phyloP scores from a whole-genome alignment of 306 rosid species.

The Corylus americana region DNA sequence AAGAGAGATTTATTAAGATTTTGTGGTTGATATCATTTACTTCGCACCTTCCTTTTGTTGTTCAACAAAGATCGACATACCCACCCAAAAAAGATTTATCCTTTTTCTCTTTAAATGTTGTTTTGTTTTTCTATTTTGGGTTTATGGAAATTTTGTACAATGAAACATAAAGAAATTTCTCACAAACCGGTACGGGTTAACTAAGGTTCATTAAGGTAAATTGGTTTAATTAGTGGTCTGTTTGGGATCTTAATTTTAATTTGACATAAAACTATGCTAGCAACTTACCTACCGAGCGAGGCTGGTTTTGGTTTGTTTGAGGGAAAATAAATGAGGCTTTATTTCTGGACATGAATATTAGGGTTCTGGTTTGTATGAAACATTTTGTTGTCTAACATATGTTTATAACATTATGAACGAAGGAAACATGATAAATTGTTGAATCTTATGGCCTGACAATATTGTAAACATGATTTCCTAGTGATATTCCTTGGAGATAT shows the following conservation, averaged over 20 bases:
- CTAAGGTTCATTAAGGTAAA: slow-evolving; percentile 5
- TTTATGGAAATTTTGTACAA: background rate
- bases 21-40: slow-evolving; percentile 18
- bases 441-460: background rate
- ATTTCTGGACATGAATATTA: background rate
- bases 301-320: background rate
- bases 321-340: background rate
- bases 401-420: background rate
- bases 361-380: background rate
- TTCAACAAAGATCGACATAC: slow-evolving; percentile 18
- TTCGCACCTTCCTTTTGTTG: slow-evolving; percentile 18
- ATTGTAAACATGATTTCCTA: background rate
- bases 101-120: background rate
- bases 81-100: slow-evolving; percentile 7
- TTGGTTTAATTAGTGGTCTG: background rate
- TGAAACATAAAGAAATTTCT: background rate
- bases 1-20: slow-evolving; percentile 8
- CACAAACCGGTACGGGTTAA: slow-evolving; percentile 13
- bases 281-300: background rate
- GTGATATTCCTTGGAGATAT: background rate
- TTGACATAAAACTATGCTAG: background rate
- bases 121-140: background rate
- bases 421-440: background rate
- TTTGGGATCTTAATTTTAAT: slow-evolving; percentile 12
- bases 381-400: background rate